Percentiles rank a stretch among this genome's conserved stretches.
Conservation (phyloP, 345 rosid species). For the Lepidium africanum region DNA sequence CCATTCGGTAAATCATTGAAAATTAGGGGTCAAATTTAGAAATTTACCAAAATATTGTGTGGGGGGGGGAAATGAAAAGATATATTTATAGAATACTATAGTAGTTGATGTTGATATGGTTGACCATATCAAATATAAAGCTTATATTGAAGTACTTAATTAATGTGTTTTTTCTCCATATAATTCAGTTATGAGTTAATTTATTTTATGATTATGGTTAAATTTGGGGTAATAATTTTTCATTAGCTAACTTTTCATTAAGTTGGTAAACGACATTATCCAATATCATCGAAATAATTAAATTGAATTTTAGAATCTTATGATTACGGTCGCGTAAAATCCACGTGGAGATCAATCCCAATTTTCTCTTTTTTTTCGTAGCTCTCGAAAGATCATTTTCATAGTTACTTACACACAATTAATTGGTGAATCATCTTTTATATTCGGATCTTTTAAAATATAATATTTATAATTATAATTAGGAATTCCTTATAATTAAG, state of each 20-base stretch:
- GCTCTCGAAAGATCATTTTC: not conserved
- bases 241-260: not conserved
- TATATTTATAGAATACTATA: not conserved
- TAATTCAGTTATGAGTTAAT: not conserved
- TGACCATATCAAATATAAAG: not conserved
- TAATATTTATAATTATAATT: no score
- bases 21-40: conserved; percentile 3
- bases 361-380: not conserved
- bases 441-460: no score
- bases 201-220: not conserved
- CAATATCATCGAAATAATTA: not conserved
- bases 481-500: no score
- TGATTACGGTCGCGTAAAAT: not conserved
- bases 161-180: not conserved
- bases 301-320: not conserved
- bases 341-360: conserved; percentile 12
- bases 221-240: not conserved
- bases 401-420: conserved; percentile 14
- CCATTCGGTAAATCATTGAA: conserved; percentile 11
- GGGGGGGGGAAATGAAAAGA: not conserved
- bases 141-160: not conserved
- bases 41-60: conserved; percentile 9
- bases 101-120: not conserved
- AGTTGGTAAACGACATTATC: not conserved
- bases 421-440: not conserved